Base-by-base conservation (phyloP, 805 yeast species). In the Wickerhamiella lipophila region DNA sequence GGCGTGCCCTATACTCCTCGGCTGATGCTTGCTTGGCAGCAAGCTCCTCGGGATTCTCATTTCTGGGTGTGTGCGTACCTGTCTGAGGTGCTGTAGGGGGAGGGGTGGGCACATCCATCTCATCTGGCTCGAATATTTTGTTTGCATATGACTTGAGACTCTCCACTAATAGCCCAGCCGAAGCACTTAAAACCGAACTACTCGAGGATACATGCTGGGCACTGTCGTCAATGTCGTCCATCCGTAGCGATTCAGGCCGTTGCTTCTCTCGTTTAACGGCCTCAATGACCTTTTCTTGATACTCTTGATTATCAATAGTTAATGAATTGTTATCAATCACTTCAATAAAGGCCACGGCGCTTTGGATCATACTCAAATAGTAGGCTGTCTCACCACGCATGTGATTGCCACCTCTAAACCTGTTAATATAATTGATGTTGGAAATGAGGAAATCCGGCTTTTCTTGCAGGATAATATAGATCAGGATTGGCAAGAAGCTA, bases 361-460 rank as follows among this genome's bases (percentile, higher is more conserved):
- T 94, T 58, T 83, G 85, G 23, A 89, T 64, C n/a, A 95, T 83
- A 25, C 94, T 83, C 49, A 92, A 68, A 60, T 92, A 92, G 64
- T 92, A 92, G 38, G 92, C 83, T 0, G 89, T 80, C 62, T 92
- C 99, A 7, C 98, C 96, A 38, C 73, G 72, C 42, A 83, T 68
- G 70, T 83, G 81, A 39, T 77, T 83, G 6, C 76, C 78, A 49
- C 76, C 78, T 55, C 97, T 68, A 62, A 83, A 92, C 46, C 92
- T 70, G 62, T 87, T 95, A 55, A 92, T 85, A 63, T 86, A 92
- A 52, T 75, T 77, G 52, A 88, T 65, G 60, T 89, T 89, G 8
- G 95, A 83, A 13, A 77, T 72, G n/a, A 92, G 64, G 55, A 77
- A 66, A 35, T 67, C 67, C 1, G 86, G 77, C 49, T 76, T 76